Conservation (phyloP, 331 rosid species). For the Acacia pycnantha region DNA sequence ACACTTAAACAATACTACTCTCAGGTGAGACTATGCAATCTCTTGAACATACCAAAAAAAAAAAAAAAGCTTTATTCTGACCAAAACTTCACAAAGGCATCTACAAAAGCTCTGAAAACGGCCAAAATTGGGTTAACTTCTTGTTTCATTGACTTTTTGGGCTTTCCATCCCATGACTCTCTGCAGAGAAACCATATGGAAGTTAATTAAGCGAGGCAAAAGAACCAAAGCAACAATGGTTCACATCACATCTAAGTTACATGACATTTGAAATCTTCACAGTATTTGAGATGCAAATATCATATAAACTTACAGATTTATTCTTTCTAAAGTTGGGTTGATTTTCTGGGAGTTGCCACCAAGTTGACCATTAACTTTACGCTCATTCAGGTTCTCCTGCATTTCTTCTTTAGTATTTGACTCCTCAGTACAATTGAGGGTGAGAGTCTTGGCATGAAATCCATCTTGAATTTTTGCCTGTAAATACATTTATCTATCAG, state of each 20-base stretch:
- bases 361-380: conserved; percentile 36
- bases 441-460: too few relatives aligned
- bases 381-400: conserved; percentile 29
- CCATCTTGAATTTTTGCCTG: too few relatives aligned
- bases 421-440: background rate
- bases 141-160: too few relatives aligned
- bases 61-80: conserved; percentile 65
- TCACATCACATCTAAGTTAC: conserved; percentile 1
- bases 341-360: conserved; percentile 41
- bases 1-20: background rate
- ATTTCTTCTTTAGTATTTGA: conserved; percentile 30
- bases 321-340: conserved; percentile 77
- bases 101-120: conserved; percentile 34
- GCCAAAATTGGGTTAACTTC: too few relatives aligned
- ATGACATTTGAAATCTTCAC: background rate
- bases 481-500: too few relatives aligned
- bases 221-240: conserved; percentile 3
- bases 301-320: conserved; percentile 68
- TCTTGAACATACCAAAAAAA: background rate
- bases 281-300: conserved; percentile 2
- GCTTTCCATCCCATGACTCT: too few relatives aligned
- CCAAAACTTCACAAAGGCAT: conserved; percentile 76
- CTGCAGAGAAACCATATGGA: conserved; percentile 1
- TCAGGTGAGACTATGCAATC: conserved; percentile 18
- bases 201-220: conserved; percentile 23